Conservation (phyloP, 352 stramenopile genomes). For the Phytopythium litorale region DNA sequence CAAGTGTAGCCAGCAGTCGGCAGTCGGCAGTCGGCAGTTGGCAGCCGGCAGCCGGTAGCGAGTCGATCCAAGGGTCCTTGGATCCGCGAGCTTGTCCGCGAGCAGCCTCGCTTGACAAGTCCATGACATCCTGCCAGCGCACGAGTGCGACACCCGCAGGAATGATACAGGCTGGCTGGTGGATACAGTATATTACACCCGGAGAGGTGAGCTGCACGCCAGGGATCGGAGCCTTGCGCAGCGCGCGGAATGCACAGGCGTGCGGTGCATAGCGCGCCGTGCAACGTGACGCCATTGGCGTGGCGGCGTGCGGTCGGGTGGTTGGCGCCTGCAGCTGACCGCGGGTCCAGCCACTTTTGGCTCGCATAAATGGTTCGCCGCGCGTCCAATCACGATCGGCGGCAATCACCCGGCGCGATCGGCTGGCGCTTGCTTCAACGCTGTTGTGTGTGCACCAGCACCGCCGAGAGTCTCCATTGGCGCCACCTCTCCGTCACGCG, state of each 20-base stretch:
- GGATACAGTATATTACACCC: too few species aligned
- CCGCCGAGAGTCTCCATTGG: too few species aligned
- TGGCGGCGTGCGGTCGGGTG: neutral
- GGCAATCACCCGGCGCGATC: neutral
- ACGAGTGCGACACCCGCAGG: too few species aligned
- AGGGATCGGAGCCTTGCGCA: neutral
- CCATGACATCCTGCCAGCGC: too few species aligned
- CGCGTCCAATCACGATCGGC: neutral
- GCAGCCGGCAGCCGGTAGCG: too few species aligned
- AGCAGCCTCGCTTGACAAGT: too few species aligned
- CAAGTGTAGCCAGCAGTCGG: too few species aligned
- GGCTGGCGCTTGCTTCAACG: too few species aligned
- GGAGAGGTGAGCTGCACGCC: neutral
- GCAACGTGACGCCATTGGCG: neutral
- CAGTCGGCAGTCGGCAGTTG: too few species aligned
- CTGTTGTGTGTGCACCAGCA: too few species aligned
- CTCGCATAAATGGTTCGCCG: conserved; percentile 2
- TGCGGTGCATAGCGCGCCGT: neutral
- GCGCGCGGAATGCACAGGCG: neutral
- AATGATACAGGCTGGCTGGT: too few species aligned
- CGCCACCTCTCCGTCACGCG: too few species aligned
- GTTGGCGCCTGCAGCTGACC: neutral
- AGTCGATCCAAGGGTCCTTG: neutral
- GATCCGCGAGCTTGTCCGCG: neutral
- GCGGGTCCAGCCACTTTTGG: neutral